These are phyloP conservation scores for Phylloporus sp. DNA, from an alignment of 768 basidiomycete genomes.

Conservation along the genomic window DNA sequence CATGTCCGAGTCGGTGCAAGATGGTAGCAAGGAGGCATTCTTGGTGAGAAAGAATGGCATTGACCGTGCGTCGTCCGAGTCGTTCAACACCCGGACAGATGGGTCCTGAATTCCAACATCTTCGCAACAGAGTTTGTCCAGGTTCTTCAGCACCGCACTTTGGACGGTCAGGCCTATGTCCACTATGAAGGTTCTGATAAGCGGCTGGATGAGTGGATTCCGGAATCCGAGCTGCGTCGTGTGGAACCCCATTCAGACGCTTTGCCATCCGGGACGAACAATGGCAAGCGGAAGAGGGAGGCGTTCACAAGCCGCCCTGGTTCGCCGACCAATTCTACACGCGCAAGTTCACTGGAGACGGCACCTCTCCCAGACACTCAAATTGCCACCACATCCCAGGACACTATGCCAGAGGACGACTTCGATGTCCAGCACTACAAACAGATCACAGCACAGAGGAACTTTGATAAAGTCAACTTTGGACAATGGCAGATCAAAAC, in stretches of 20 bases:
- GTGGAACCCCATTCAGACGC: conserved; percentile 24
- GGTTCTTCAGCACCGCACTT: conserved; percentile 45
- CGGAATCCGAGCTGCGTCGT: conserved; percentile 36
- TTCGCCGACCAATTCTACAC: conserved; percentile 19
- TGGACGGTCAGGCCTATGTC: conserved; percentile 53
- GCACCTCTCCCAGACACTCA: conserved; percentile 9
- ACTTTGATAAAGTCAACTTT: conserved; percentile 84
- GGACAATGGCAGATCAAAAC: conserved; percentile 84
- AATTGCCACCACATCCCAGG: conserved; percentile 19
- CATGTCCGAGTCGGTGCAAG: conserved; percentile 20
- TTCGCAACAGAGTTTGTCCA: conserved; percentile 40
- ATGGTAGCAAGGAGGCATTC: conserved; percentile 8
- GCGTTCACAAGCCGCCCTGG: conserved; percentile 11
- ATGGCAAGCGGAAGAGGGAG: conserved; percentile 32
- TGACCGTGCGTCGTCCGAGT: conserved; percentile 32
- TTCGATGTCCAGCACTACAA: conserved; percentile 65
- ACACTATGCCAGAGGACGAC: conserved; percentile 61
- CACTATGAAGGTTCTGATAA: conserved; percentile 70
- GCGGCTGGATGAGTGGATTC: conserved; percentile 70
- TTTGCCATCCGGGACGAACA: conserved; percentile 20
- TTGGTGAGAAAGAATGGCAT: conserved; percentile 31
- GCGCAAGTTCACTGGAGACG: conserved; percentile 20
- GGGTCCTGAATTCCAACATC: conserved; percentile 9
- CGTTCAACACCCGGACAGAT: conserved; percentile 9
- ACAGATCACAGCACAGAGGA: conserved; percentile 63